phyloP scores from a whole-genome alignment of 345 rosid genomes.

The Lagerstroemia speciosa region DNA sequence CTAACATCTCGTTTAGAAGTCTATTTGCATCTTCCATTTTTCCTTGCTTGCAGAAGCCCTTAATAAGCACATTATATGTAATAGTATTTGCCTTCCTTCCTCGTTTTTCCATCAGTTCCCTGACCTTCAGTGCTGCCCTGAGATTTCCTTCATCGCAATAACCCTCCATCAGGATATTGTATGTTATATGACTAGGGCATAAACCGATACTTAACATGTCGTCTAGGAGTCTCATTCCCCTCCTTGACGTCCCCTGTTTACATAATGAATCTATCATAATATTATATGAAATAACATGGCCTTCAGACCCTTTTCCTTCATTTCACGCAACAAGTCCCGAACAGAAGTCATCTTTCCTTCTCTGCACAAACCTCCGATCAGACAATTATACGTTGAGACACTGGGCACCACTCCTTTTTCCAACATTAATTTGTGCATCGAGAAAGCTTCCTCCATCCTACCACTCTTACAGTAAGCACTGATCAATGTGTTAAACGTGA shows the following conservation, averaged over 20 bases:
- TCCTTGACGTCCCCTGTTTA: conserved; percentile 45
- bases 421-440: conserved; percentile 34
- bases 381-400: conserved; percentile 60
- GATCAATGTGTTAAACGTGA: conserved; percentile 57
- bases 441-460: conserved; percentile 46
- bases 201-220: conserved; percentile 41
- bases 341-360: conserved; percentile 32
- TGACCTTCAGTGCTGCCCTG: conserved; percentile 46
- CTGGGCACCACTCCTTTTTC: conserved; percentile 38
- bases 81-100: conserved; percentile 52
- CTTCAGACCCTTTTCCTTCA: conserved; percentile 34
- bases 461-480: conserved; percentile 62
- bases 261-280: conserved; percentile 57
- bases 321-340: conserved; percentile 30
- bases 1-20: conserved; percentile 83
- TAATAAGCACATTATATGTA: conserved; percentile 58
- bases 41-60: conserved; percentile 55
- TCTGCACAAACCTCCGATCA: conserved; percentile 57
- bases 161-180: conserved; percentile 66
- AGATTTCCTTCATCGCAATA: conserved; percentile 65
- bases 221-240: conserved; percentile 47
- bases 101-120: conserved; percentile 60
- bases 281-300: conserved; percentile 55
- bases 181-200: conserved; percentile 56
- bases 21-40: conserved; percentile 61